Conservation (phyloP, 2,329 filamentous ascomycete genomes). For the Fusarium tjaetaba region DNA sequence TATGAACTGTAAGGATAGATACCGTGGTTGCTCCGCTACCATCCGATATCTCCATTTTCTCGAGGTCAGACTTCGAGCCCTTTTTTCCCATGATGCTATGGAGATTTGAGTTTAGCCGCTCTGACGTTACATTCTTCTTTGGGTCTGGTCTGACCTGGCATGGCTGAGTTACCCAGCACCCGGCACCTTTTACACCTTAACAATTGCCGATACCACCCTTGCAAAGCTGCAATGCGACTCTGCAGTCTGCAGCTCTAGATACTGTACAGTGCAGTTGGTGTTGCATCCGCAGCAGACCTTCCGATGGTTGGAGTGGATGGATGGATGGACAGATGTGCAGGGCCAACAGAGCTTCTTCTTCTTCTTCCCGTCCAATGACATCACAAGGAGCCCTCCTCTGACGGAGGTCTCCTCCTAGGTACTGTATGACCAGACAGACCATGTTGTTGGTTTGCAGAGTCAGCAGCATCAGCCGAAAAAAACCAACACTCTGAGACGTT, state of each 20-base stretch:
- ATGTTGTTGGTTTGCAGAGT: constrained; percentile 4
- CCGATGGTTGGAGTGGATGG: not conserved
- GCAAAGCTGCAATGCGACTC: not conserved
- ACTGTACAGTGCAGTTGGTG: not conserved
- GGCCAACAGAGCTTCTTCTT: not conserved
- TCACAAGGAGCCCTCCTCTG: constrained; percentile 4
- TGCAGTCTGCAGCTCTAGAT: not conserved
- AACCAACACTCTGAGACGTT: constrained; percentile 12
- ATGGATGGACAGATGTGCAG: not conserved
- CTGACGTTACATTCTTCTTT: not conserved
- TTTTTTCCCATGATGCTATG: not conserved
- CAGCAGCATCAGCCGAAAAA: not conserved
- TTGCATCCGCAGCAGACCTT: not conserved
- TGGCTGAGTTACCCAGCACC: not conserved
- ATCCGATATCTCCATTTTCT: not conserved
- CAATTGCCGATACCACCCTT: constrained; percentile 12
- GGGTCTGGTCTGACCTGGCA: not conserved
- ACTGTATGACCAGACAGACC: not conserved
- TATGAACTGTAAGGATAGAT: not conserved
- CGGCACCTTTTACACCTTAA: not conserved
- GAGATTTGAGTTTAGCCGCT: not conserved
- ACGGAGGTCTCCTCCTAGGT: not conserved
- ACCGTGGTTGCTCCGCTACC: not conserved
- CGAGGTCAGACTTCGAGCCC: not conserved
- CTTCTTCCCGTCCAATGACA: constrained; percentile 23